These are phyloP conservation scores for Wolfiporia cocos DNA, from an alignment of 1,284 basidiomycete species.

Conservation along the genomic window DNA sequence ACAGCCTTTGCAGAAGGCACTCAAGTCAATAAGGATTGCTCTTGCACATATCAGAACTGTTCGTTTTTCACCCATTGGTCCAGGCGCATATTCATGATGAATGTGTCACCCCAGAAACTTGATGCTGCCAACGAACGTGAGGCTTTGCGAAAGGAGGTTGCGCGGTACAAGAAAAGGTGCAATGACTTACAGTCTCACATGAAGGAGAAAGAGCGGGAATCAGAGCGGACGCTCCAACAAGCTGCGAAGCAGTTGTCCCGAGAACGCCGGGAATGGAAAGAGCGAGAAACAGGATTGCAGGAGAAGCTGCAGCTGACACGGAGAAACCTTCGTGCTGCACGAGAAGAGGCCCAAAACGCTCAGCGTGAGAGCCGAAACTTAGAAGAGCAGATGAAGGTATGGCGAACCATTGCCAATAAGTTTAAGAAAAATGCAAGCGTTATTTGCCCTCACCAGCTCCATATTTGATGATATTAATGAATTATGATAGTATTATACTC, in stretches of 20 bases:
- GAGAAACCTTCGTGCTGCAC: background rate
- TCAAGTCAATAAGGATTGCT: background rate
- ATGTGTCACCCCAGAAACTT: background rate
- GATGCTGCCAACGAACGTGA: background rate
- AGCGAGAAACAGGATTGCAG: background rate
- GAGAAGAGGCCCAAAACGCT: conserved; percentile 2
- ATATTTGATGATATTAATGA: background rate
- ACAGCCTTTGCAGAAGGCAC: background rate
- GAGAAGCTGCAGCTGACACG: background rate
- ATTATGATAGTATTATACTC: conserved; percentile 11
- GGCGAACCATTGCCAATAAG: conserved; percentile 6
- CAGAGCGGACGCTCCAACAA: background rate
- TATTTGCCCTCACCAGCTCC: background rate
- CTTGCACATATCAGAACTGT: background rate
- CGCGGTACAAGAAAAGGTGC: background rate
- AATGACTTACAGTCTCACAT: background rate
- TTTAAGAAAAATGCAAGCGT: conserved; percentile 18
- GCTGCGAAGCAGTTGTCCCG: background rate
- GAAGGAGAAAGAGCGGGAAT: background rate
- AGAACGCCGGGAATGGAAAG: background rate
- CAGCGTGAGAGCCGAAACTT: background rate
- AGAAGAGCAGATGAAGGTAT: conserved; percentile 8
- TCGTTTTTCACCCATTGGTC: background rate
- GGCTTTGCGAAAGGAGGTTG: background rate
- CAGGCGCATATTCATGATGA: background rate